phyloP scores from a whole-genome alignment of 371 early-diverging fungal genomes.

The Pancytospora philotis region DNA sequence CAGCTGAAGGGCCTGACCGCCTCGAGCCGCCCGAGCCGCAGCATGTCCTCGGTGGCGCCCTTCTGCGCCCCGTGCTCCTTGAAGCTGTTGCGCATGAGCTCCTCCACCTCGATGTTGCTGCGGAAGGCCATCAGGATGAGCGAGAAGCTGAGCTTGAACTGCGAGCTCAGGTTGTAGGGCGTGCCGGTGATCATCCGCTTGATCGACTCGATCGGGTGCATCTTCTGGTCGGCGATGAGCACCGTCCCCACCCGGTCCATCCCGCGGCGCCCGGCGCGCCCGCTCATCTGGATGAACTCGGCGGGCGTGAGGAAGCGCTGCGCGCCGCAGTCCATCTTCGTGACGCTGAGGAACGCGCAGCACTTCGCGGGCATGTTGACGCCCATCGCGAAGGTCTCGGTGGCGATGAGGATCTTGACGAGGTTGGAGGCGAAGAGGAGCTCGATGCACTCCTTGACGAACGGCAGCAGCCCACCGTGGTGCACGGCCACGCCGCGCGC shows the following conservation, averaged over 20 bases:
- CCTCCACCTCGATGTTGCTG: slow-evolving; percentile 55
- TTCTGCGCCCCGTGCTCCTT: slow-evolving; percentile 53
- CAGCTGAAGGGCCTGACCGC: slow-evolving; percentile 2
- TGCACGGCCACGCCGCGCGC: slow-evolving; percentile 87
- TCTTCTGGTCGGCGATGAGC: slow-evolving; percentile 66
- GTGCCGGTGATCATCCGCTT: slow-evolving; percentile 45
- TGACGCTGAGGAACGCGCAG: slow-evolving; percentile 77
- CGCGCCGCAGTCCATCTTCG: slow-evolving; percentile 63
- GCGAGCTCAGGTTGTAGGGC: slow-evolving; percentile 42
- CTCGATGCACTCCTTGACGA: slow-evolving; percentile 89
- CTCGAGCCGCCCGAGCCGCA: slow-evolving; percentile 33
- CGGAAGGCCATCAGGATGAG: slow-evolving; percentile 52
- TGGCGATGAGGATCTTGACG: slow-evolving; percentile 78
- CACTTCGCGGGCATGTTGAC: slow-evolving; percentile 93
- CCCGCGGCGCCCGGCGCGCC: slow-evolving; percentile 92
- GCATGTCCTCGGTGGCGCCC: slow-evolving; percentile 26
- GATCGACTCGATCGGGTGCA: slow-evolving; percentile 32
- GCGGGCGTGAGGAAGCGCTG: slow-evolving; percentile 72
- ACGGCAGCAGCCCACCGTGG: slow-evolving; percentile 86
- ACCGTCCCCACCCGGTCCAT: slow-evolving; percentile 83
- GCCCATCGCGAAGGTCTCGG: slow-evolving; percentile 92
- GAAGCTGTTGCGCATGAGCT: slow-evolving; percentile 55
- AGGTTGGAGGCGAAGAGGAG: slow-evolving; percentile 80
- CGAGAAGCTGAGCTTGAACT: slow-evolving; percentile 55
- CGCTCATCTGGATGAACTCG: slow-evolving; percentile 98